Conservation (phyloP, 768 basidiomycete species). For the Collybia sordida region DNA sequence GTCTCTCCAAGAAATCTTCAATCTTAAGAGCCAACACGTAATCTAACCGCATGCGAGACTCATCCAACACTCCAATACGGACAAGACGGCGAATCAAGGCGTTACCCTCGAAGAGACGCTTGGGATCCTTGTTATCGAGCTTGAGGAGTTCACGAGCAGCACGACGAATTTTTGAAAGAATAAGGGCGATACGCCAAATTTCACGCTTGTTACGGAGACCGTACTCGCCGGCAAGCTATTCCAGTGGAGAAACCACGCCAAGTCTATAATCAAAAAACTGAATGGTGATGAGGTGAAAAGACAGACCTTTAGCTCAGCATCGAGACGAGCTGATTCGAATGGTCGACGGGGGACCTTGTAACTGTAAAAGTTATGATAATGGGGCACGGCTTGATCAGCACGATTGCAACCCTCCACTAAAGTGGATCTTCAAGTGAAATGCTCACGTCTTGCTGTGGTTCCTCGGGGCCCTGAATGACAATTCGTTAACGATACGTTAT, state of each 20-base stretch:
- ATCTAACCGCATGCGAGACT: conserved; percentile 99
- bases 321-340: conserved; percentile 97
- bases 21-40: conserved; percentile 99
- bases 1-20: conserved; percentile 99
- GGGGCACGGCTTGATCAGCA: conserved; percentile 71
- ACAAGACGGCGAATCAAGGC: conserved; percentile 95
- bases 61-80: conserved; percentile 99
- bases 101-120: conserved; percentile 99
- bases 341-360: conserved; percentile 99
- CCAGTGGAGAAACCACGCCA: neutral
- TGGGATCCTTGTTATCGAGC: conserved; percentile 99
- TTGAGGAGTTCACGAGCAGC: conserved; percentile 99
- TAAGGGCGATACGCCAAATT: conserved; percentile 99
- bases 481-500: conserved; percentile 30
- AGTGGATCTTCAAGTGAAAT: conserved; percentile 63
- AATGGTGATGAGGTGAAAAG: neutral
- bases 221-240: conserved; percentile 98
- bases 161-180: conserved; percentile 99
- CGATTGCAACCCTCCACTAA: conserved; percentile 62
- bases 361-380: conserved; percentile 58
- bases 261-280: neutral
- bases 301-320: conserved; percentile 95
- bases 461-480: conserved; percentile 71
- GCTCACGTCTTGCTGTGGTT: conserved; percentile 96
- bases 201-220: conserved; percentile 99